phyloP scores from a whole-genome alignment of 768 basidiomycete species.

The Tremella yokohamensis region DNA sequence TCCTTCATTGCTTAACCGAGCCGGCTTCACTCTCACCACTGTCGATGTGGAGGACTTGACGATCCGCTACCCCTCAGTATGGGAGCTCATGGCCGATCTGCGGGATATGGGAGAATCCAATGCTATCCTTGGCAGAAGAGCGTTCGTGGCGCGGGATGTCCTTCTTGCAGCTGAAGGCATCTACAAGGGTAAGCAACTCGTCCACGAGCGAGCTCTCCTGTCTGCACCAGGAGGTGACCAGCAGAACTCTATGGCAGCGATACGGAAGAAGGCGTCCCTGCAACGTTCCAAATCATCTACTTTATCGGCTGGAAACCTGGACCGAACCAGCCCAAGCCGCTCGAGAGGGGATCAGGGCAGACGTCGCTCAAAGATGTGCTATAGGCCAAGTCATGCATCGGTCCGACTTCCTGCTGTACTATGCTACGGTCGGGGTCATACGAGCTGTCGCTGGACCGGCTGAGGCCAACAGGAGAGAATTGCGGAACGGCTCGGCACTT shows the following conservation, averaged over 20 bases:
- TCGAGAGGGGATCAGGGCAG: slow-evolving; percentile 63
- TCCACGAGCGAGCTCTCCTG: neutral
- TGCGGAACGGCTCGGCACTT: neutral
- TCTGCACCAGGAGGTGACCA: neutral
- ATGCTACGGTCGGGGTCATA: neutral
- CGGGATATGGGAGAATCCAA: slow-evolving; percentile 95
- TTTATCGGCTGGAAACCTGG: slow-evolving; percentile 84
- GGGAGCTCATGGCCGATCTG: slow-evolving; percentile 92
- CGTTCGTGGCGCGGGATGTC: slow-evolving; percentile 74
- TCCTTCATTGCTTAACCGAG: slow-evolving; percentile 84
- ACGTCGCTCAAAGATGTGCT: slow-evolving; percentile 64
- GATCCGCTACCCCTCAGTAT: slow-evolving; percentile 88
- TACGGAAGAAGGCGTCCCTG: slow-evolving; percentile 82
- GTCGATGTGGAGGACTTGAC: slow-evolving; percentile 92
- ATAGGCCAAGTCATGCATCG: slow-evolving; percentile 7
- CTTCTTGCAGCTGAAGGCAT: slow-evolving; percentile 86
- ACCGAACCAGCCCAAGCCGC: slow-evolving; percentile 63
- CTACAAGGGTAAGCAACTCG: slow-evolving; percentile 66
- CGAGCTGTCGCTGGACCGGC: neutral
- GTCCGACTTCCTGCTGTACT: neutral
- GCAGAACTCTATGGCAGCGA: slow-evolving; percentile 73
- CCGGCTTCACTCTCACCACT: slow-evolving; percentile 88
- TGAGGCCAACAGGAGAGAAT: neutral
- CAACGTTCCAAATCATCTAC: slow-evolving; percentile 90
- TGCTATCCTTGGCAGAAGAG: slow-evolving; percentile 76